Base-by-base conservation (phyloP, 345 rosid genomes). In the Dovyalis caffra region DNA sequence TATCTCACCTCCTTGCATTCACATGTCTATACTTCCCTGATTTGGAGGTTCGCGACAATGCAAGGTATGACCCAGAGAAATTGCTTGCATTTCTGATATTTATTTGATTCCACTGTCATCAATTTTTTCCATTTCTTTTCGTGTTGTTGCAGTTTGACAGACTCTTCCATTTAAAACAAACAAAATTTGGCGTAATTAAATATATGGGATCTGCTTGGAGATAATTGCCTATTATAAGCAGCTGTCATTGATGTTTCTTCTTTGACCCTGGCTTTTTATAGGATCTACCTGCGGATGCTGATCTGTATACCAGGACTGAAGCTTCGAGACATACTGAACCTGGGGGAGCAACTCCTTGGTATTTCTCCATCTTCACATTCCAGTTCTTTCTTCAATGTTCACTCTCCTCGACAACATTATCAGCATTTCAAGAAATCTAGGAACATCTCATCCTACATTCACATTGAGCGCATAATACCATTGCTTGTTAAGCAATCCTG, bases 271-370 rank as follows among this genome's bases (percentile, higher is more conserved):
- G 63, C 64, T 45, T 66, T 77, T 70, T 86, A 49, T 86, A 95
- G 98, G 91, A 91, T 91, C 79, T 92, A 92, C 86, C 71, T 95
- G 85, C 88, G 98, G 83, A 88, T 95, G 89, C 85, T 95, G 80
- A 87, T 88, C 29, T 92, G 94, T 68, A 77, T 92, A 64, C 99
- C 99, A 6, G 99, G 99, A 75, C 67, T 65, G 80, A 95, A 83
- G 87, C 81, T 95, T 6, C 89, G 86, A 82, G 84, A 81, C 85
- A 82, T 89, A 64, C 85, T 95, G 75, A 88, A 87, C 71, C 89
- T 88, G 6, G 94, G 91, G 73, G 96, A 92, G 74, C 84, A 85
- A 79, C 82, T 83, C 29, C 86, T 78, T 74, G 81, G 89, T 53
- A 84, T 91, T 73, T 84, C 90, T 66, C 89, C 99, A 63, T 85